These are phyloP conservation scores for Crithidia acanthocephali DNA, from an alignment of 208 protist species.

Conservation along the genomic window DNA sequence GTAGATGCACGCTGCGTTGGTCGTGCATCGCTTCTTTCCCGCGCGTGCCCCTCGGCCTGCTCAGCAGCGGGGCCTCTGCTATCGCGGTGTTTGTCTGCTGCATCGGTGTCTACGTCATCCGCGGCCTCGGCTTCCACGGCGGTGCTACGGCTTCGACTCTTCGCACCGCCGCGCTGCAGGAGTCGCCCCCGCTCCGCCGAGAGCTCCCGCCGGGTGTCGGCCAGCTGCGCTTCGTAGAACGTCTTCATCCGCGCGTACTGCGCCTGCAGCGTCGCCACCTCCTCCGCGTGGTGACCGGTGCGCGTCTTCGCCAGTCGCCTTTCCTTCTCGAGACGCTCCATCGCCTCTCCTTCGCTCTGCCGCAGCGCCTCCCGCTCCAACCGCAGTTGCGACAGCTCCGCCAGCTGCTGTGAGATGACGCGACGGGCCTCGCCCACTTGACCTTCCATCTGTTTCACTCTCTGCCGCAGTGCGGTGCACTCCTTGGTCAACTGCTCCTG, in stretches of 20 bases:
- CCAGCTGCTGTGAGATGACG: conserved; percentile 78
- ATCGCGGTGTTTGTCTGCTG: neutral
- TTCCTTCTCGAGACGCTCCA: conserved; percentile 58
- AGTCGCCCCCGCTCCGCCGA: conserved; percentile 40
- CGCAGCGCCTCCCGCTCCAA: conserved; percentile 48
- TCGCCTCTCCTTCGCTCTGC: conserved; percentile 39
- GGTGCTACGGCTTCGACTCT: neutral
- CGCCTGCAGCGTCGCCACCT: conserved; percentile 52
- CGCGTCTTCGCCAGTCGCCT: conserved; percentile 39
- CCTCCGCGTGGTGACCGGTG: conserved; percentile 54
- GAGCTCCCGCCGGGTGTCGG: conserved; percentile 76
- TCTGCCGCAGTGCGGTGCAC: conserved; percentile 52
- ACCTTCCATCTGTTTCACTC: conserved; percentile 38
- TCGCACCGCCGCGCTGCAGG: conserved; percentile 1
- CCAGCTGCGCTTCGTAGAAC: conserved; percentile 77
- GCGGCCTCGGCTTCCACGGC: neutral
- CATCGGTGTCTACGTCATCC: neutral
- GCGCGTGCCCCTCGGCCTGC: too few species aligned
- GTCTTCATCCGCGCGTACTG: conserved; percentile 77
- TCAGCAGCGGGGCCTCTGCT: neutral
- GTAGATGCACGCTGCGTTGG: too few species aligned
- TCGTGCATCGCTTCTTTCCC: too few species aligned
- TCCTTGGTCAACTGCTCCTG: conserved; percentile 70
- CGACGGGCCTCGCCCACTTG: conserved; percentile 67
- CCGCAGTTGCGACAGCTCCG: conserved; percentile 54